Evolutionary conservation across 2,329 filamentous ascomycete species (phyloP).

Genomic region (Harringtonia aguacate): DNA sequence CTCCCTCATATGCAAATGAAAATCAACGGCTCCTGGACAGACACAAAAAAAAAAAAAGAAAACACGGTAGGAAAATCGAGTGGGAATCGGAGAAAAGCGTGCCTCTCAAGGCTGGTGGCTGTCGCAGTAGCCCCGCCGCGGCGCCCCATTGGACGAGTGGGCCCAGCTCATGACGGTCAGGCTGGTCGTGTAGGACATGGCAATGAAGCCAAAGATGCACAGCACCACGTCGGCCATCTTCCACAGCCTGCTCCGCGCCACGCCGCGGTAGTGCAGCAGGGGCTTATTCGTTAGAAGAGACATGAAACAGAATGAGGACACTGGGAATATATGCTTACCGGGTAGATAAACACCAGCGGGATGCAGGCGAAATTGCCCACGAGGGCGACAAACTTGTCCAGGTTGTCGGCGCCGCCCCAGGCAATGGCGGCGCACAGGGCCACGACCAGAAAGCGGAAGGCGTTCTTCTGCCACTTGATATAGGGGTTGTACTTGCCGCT

Average conservation of each 20-base stretch:
- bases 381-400: slow-evolving; percentile 95
- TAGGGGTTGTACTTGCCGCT: slow-evolving; percentile 97
- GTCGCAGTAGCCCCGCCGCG: slow-evolving; percentile 45
- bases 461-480: slow-evolving; percentile 99
- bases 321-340: slow-evolving; percentile 50
- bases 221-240: slow-evolving; percentile 63
- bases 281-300: slow-evolving; percentile 45
- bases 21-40: not conserved
- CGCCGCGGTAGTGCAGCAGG: slow-evolving; percentile 75
- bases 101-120: not conserved
- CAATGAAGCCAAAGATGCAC: slow-evolving; percentile 70
- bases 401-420: slow-evolving; percentile 82
- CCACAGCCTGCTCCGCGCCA: slow-evolving; percentile 59
- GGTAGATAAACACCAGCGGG: slow-evolving; percentile 93
- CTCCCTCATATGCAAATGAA: not conserved
- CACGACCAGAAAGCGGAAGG: slow-evolving; percentile 89
- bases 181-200: slow-evolving; percentile 86
- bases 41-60: not conserved
- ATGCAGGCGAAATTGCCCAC: slow-evolving; percentile 98
- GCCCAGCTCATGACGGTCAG: slow-evolving; percentile 86
- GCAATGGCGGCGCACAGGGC: slow-evolving; percentile 77
- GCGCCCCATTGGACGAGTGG: slow-evolving; percentile 33
- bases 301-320: not conserved
- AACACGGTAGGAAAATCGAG: not conserved
- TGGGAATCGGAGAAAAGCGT: not conserved